These are phyloP conservation scores for Panellus pusillus DNA, from an alignment of 768 basidiomycete genomes.

Conservation along the genomic window DNA sequence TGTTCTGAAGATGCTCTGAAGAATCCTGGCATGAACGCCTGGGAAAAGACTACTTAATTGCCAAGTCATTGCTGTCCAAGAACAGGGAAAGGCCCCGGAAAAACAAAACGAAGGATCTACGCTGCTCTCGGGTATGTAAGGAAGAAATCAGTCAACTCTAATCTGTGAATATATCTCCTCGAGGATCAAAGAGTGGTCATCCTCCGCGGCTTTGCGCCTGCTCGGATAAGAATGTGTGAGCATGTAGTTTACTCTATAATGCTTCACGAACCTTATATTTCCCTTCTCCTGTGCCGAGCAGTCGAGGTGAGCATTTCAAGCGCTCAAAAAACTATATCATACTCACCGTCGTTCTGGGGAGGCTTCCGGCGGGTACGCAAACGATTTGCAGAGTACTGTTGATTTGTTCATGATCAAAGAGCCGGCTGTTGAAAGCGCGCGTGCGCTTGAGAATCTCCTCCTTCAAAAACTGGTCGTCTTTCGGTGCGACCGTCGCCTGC, in stretches of 20 bases:
- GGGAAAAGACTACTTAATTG: too few species aligned
- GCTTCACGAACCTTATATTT: conserved; percentile 3
- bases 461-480: conserved; percentile 21
- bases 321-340: background rate
- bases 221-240: background rate
- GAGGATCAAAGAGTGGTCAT: background rate
- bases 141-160: too few species aligned
- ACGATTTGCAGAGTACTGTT: conserved; percentile 25
- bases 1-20: too few species aligned
- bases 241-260: background rate
- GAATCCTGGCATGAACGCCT: too few species aligned
- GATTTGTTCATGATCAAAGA: conserved; percentile 31
- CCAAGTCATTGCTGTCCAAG: too few species aligned
- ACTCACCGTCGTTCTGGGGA: conserved; percentile 3
- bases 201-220: conserved; percentile 14
- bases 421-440: conserved; percentile 24
- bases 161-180: conserved; percentile 3
- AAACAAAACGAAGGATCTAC: too few species aligned
- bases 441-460: conserved; percentile 25
- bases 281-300: conserved; percentile 9
- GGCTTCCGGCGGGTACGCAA: background rate
- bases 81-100: too few species aligned
- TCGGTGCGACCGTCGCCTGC: background rate
- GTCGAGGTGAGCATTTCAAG: too few species aligned
- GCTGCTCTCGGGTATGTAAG: too few species aligned